Base-by-base conservation (phyloP, 2,329 filamentous ascomycete genomes). In the Diaporthe humulicola region DNA sequence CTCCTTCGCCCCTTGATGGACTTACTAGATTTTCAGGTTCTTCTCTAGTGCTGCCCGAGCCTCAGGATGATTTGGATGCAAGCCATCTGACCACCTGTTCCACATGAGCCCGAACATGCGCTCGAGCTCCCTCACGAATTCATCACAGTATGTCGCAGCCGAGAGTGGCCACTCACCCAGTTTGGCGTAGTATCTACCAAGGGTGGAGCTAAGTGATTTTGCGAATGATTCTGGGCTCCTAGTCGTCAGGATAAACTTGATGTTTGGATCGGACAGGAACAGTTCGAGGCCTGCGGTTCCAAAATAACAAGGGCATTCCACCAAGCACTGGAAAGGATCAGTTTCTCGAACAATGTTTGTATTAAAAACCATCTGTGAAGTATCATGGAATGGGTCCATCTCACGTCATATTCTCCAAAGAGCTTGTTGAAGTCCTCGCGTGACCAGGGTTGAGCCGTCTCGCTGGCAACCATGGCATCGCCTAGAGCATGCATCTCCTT, bases 91-190 rank as follows among this genome's bases (percentile, higher is more conserved):
- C 61, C 61, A 67, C 25, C 42, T 30, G 40, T 67, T 67, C 61
- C 61, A 67, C 61, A 67, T 67, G 17, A 67, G 61, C n/a, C 61
- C 61, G 22, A 67, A 67, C 61, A 67, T 67, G 28, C 61, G 38
- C 61, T 67, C 61, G 28, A 67, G 61, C 42, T 67, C 61, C 61
- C 61, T 30, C 6, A 67, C 61, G 30, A 67, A 67, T 17, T 15
- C 61, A 17, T 67, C 61, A 40, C 42, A 42, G 61, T 67, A 52
- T 33, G 22, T 40, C 25, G 61, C 61, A 12, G 38, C 61, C 19
- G 38, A 48, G 38, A 67, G 61, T 67, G 61, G 61, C 36, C 40
- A 67, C 19, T 30, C 28, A 28, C 61, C 61, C 14, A 67, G 42
- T 42, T 67, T 67, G n/a, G n/a, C 61, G 38, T 67, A 67, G 25